phyloP scores from a whole-genome alignment of 176 grass and related monocot genomes.

The Saccharum officinarum region DNA sequence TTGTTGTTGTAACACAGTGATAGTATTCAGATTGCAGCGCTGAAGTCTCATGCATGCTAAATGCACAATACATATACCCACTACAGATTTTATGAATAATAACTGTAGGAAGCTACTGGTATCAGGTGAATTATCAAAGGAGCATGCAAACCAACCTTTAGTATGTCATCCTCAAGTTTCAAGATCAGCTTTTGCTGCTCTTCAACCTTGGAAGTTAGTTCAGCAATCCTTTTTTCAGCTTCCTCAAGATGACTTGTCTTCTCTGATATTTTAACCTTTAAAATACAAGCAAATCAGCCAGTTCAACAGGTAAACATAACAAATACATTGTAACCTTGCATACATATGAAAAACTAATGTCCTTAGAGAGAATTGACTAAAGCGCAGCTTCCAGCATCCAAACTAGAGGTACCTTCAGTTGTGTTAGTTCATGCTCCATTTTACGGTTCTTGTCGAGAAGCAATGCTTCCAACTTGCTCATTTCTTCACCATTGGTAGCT shows the following conservation, averaged over 20 bases:
- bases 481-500: constrained; percentile 96
- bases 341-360: background rate
- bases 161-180: constrained; percentile 98
- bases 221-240: constrained; percentile 71
- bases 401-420: constrained; percentile 75
- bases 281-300: constrained; percentile 26
- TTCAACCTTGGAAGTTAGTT: constrained; percentile 78
- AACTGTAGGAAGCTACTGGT: background rate
- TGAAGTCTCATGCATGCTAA: background rate
- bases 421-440: constrained; percentile 99
- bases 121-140: constrained; percentile 28
- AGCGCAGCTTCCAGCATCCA: constrained; percentile 26
- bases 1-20: background rate
- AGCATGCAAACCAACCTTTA: constrained; percentile 65
- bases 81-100: background rate
- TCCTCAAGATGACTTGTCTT: constrained; percentile 74
- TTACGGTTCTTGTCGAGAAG: constrained; percentile 99
- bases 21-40: background rate
- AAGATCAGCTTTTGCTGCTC: constrained; percentile 93
- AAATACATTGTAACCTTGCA: background rate
- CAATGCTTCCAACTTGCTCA: constrained; percentile 98
- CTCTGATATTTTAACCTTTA: constrained; percentile 98
- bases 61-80: background rate
- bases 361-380: background rate
- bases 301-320: constrained; percentile 30